phyloP scores from a whole-genome alignment of 106 monocot genomes.

The Apostasia ramifera region DNA sequence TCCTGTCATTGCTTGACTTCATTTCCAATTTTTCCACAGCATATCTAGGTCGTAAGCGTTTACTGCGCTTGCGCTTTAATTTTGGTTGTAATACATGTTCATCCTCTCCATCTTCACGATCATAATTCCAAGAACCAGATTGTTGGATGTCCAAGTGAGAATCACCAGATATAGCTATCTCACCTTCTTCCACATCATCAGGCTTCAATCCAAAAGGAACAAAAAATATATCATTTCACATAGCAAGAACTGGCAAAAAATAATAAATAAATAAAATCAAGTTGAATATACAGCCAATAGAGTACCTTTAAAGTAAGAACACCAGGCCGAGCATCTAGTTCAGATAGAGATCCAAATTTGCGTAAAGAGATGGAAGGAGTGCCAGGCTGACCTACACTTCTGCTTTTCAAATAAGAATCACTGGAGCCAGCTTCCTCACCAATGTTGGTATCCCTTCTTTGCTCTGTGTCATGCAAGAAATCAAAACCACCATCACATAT shows the following conservation, averaged over 20 bases:
- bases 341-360: slow-evolving; percentile 92
- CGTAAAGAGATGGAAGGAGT: slow-evolving; percentile 64
- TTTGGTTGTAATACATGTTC: slow-evolving; percentile 80
- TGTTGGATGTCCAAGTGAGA: slow-evolving; percentile 80
- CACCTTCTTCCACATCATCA: slow-evolving; percentile 92
- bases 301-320: slow-evolving; percentile 41
- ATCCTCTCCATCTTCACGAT: slow-evolving; percentile 66
- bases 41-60: slow-evolving; percentile 56
- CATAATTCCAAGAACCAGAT: slow-evolving; percentile 59
- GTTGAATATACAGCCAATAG: slow-evolving; percentile 1
- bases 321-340: slow-evolving; percentile 70
- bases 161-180: slow-evolving; percentile 87
- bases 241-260: slow-evolving; percentile 5
- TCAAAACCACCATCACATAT: slow-evolving; percentile 44
- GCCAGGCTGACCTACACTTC: slow-evolving; percentile 32
- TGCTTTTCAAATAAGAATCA: slow-evolving; percentile 77
- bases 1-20: slow-evolving; percentile 27
- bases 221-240: slow-evolving; percentile 4
- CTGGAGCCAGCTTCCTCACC: slow-evolving; percentile 73
- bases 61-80: slow-evolving; percentile 83
- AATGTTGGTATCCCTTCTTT: slow-evolving; percentile 13
- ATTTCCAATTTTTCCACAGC: slow-evolving; percentile 50
- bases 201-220: slow-evolving; percentile 46
- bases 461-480: slow-evolving; percentile 23
- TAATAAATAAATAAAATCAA: background rate